A percentile compares a stretch with the other conserved stretches of the same genome.
phyloP scores from a whole-genome alignment of 768 basidiomycete species.

The Leccinum barrowsii region DNA sequence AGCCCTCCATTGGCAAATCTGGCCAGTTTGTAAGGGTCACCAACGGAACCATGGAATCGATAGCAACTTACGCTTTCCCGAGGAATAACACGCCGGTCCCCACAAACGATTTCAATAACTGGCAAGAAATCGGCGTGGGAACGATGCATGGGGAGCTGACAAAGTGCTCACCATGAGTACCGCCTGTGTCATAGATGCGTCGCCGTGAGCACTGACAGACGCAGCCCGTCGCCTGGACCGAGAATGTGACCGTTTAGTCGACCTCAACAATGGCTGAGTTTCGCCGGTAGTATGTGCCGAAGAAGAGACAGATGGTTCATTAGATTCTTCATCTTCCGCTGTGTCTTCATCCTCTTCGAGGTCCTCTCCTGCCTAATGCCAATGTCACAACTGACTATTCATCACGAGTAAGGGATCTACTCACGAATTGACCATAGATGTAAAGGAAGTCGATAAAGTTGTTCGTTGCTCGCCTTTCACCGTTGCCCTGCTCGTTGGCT shows the following conservation, averaged over 20 bases:
- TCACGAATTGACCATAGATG: slow-evolving; percentile 93
- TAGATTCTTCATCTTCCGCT: slow-evolving; percentile 51
- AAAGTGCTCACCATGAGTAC: slow-evolving; percentile 73
- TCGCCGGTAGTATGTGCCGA: slow-evolving; percentile 34
- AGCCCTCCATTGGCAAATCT: slow-evolving; percentile 96
- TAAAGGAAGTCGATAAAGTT: slow-evolving; percentile 95
- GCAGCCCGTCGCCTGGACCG: slow-evolving; percentile 50
- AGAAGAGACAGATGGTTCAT: slow-evolving; percentile 22
- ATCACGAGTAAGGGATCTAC: slow-evolving; percentile 28
- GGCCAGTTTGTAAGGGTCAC: slow-evolving; percentile 5
- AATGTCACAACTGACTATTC: slow-evolving; percentile 1
- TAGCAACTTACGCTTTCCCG: slow-evolving; percentile 70
- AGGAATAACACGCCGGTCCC: slow-evolving; percentile 96
- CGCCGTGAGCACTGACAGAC: slow-evolving; percentile 68
- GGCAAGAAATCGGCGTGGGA: neutral
- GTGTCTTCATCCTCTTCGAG: slow-evolving; percentile 83
- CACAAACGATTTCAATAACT: slow-evolving; percentile 92
- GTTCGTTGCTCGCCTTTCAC: slow-evolving; percentile 61
- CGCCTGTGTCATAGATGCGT: slow-evolving; percentile 88
- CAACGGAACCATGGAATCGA: neutral
- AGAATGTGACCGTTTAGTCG: slow-evolving; percentile 41
- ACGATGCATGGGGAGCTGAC: slow-evolving; percentile 1
- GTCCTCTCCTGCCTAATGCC: slow-evolving; percentile 79
- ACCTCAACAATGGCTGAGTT: slow-evolving; percentile 53
- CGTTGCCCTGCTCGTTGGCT: slow-evolving; percentile 62